Conservation (phyloP, 2,329 filamentous ascomycete species). For the Akanthomyces lecanii region DNA sequence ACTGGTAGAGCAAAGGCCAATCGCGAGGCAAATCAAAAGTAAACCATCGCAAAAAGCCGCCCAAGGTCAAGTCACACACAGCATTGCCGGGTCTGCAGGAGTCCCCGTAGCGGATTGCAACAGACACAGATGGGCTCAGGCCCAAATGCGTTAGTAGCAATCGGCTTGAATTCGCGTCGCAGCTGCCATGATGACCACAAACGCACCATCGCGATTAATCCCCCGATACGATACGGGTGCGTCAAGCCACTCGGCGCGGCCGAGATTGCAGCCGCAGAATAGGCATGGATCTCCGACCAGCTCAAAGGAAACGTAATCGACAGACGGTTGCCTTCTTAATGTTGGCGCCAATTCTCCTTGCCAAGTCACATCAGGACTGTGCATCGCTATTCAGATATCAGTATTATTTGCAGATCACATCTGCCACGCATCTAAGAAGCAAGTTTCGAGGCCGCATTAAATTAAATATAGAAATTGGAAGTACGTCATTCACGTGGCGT, state of each 20-base stretch:
- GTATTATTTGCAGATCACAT: background rate
- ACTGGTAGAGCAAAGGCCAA: slow-evolving; percentile 64
- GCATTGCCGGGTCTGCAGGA: background rate
- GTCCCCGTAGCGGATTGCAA: background rate
- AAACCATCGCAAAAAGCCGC: background rate
- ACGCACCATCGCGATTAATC: background rate
- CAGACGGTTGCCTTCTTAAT: background rate
- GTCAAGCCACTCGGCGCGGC: background rate
- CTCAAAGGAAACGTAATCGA: background rate
- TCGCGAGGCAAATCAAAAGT: slow-evolving; percentile 27
- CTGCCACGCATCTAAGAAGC: background rate
- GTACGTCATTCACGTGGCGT: background rate
- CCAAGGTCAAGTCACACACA: background rate
- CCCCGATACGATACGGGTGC: background rate
- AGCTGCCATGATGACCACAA: background rate
- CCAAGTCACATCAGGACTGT: background rate
- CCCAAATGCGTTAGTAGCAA: background rate
- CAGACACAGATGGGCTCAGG: too few relatives aligned
- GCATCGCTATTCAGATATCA: background rate
- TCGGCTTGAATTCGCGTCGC: background rate
- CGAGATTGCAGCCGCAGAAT: background rate
- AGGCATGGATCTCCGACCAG: background rate
- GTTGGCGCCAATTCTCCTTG: background rate
- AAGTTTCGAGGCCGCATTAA: background rate
- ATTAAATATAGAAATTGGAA: background rate